Conservation (phyloP, 371 early-diverging fungal genomes). For the Chytridium lagenaria region DNA sequence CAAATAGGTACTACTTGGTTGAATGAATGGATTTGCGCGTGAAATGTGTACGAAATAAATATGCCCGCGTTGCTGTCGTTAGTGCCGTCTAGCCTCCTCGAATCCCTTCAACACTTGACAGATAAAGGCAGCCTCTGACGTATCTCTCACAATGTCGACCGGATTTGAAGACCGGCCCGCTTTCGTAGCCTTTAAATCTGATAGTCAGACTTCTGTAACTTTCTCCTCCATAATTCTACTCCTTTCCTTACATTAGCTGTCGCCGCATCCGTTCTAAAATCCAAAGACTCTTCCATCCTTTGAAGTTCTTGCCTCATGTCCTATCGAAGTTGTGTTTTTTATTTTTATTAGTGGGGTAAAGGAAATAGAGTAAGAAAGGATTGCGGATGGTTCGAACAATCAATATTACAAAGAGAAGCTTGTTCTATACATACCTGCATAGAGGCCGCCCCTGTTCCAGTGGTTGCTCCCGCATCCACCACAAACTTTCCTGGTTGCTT, state of each 20-base stretch:
- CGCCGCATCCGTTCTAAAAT: no score
- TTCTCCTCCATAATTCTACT: no score
- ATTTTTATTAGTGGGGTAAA: background rate
- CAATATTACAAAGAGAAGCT: no score
- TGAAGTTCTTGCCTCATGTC: background rate
- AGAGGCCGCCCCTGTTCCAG: no score
- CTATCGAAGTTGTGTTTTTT: background rate
- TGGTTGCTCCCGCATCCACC: background rate
- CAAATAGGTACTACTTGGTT: no score
- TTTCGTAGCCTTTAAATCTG: background rate
- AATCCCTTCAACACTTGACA: constrained; percentile 5
- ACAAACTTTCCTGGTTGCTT: background rate
- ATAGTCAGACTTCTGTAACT: no score
- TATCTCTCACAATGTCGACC: background rate
- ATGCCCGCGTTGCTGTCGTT: no score
- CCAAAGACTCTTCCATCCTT: constrained; percentile 4
- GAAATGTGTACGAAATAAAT: background rate
- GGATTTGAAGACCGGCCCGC: background rate
- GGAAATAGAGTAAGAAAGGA: background rate
- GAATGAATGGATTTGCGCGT: no score
- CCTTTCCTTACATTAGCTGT: no score
- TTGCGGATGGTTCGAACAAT: background rate
- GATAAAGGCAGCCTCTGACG: background rate
- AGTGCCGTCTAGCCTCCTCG: background rate
- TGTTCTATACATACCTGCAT: no score